phyloP scores from a whole-genome alignment of 2,329 filamentous ascomycete genomes.

The Xylogone sp. region DNA sequence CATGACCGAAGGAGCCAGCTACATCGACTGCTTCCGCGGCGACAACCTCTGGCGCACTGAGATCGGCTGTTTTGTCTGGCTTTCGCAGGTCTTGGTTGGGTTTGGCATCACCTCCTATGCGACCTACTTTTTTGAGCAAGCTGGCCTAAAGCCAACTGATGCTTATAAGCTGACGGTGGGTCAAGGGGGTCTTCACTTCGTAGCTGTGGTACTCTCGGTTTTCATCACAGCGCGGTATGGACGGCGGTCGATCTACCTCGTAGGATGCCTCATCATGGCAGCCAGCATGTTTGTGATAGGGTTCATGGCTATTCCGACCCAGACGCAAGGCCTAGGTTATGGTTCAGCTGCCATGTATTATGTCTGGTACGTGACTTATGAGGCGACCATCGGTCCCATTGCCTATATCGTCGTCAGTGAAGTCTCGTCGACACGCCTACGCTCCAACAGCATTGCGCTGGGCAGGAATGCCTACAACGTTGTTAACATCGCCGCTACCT shows the following conservation, averaged over 20 bases:
- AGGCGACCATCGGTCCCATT: conserved; percentile 51
- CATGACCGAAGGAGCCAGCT: conserved; percentile 31
- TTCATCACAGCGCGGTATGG: conserved; percentile 41
- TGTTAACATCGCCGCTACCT: conserved; percentile 40
- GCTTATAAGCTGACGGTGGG: conserved; percentile 52
- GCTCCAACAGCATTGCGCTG: conserved; percentile 51
- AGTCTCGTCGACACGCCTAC: conserved; percentile 49
- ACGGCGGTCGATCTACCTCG: conserved; percentile 44
- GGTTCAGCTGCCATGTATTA: conserved; percentile 43
- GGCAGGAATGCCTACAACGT: conserved; percentile 48
- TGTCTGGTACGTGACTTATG: conserved; percentile 50
- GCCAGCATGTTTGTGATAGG: conserved; percentile 42
- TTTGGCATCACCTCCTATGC: conserved; percentile 57
- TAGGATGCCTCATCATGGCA: conserved; percentile 38
- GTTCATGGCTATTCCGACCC: conserved; percentile 34
- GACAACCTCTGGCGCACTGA: conserved; percentile 43
- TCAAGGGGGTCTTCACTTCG: conserved; percentile 39
- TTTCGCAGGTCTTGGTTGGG: conserved; percentile 42
- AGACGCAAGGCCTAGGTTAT: conserved; percentile 32
- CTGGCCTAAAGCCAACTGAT: conserved; percentile 41
- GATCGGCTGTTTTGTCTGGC: conserved; percentile 39
- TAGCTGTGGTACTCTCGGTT: conserved; percentile 47
- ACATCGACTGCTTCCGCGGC: conserved; percentile 44
- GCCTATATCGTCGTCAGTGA: conserved; percentile 50
- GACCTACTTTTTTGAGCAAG: conserved; percentile 54